Conservation (phyloP, 129 eudicot genomes). For the Lactuca sativa region DNA sequence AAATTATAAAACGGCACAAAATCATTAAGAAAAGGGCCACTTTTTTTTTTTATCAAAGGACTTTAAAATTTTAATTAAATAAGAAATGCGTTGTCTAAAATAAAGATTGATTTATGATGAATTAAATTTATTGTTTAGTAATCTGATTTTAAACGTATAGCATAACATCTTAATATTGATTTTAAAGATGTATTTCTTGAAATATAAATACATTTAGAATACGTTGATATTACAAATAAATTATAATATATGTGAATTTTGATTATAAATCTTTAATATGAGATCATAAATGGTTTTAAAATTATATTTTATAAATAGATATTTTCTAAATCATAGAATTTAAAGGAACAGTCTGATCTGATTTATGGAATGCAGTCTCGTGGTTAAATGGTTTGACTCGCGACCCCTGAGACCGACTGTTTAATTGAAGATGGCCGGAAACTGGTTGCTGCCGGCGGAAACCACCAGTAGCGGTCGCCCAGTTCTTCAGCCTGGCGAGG, state of each 20-base stretch:
- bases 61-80: no score
- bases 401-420: conserved; percentile 10
- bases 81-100: neutral
- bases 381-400: conserved; percentile 16
- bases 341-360: neutral
- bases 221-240: neutral
- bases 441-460: conserved; percentile 60
- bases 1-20: no score
- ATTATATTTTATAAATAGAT: no score
- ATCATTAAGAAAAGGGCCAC: no score
- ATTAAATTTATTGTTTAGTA: no score
- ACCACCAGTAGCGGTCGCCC: conserved; percentile 77
- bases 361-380: neutral
- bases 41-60: no score
- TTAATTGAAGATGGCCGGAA: conserved; percentile 49
- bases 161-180: neutral
- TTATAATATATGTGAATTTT: neutral
- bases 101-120: no score
- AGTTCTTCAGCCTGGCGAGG: conserved; percentile 58
- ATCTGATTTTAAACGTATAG: no score
- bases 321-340: neutral
- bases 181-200: neutral
- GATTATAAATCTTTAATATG: neutral
- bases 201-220: neutral
- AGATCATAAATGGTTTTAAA: neutral